These are phyloP conservation scores for Fusarium oxysporum DNA, from an alignment of 2,329 filamentous ascomycete genomes.

Conservation along the genomic window DNA sequence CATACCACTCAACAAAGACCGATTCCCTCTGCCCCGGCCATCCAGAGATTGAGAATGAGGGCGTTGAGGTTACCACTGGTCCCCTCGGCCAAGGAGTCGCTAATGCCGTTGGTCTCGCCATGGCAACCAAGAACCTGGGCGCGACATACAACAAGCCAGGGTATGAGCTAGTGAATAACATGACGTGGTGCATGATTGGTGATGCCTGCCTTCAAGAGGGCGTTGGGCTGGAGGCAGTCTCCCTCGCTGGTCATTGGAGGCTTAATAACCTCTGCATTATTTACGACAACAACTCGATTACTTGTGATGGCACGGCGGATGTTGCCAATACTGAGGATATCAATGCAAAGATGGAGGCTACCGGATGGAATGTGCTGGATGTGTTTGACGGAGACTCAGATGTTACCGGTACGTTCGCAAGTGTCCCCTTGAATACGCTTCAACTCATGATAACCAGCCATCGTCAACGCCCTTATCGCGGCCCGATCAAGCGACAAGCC, in stretches of 20 bases:
- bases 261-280: neutral
- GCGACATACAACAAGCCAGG: neutral
- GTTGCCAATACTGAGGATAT: slow-evolving; percentile 65
- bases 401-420: neutral
- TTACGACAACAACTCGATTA: slow-evolving; percentile 49
- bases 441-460: neutral
- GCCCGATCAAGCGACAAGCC: neutral
- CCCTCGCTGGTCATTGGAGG: neutral
- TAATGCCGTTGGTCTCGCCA: neutral
- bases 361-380: slow-evolving; percentile 62
- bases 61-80: slow-evolving; percentile 68
- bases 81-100: slow-evolving; percentile 68
- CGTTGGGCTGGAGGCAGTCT: slow-evolving; percentile 59
- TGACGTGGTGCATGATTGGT: slow-evolving; percentile 66
- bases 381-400: neutral
- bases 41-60: slow-evolving; percentile 66
- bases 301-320: slow-evolving; percentile 66
- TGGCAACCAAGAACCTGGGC: slow-evolving; percentile 63
- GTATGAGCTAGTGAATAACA: slow-evolving; percentile 52
- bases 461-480: neutral
- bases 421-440: neutral
- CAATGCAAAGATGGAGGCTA: slow-evolving; percentile 65
- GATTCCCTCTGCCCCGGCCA: slow-evolving; percentile 58
- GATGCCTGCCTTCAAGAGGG: slow-evolving; percentile 68
- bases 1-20: neutral